Percentiles rank a stretch among this genome's conserved stretches.
Evolutionary conservation across 2,329 filamentous ascomycete genomes (phyloP).

Genomic region (Salinomyces thailandicus): DNA sequence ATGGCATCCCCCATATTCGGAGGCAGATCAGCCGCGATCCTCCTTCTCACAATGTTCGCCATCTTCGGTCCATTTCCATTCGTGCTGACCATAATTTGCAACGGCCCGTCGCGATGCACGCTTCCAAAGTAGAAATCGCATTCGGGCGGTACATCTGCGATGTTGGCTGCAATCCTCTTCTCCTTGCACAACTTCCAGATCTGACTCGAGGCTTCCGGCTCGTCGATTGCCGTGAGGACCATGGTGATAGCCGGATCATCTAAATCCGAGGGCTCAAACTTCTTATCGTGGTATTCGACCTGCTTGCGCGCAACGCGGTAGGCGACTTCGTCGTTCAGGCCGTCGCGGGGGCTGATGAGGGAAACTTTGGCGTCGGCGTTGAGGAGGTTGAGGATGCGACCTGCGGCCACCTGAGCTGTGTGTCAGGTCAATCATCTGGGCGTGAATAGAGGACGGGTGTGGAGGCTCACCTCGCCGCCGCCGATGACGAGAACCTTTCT

Average conservation of each 20-base stretch:
- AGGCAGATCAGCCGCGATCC: slow-evolving; percentile 69
- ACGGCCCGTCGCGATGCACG: slow-evolving; percentile 83
- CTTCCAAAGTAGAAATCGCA: slow-evolving; percentile 99
- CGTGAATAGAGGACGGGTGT: slow-evolving; percentile 6
- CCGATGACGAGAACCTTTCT: slow-evolving; percentile 88
- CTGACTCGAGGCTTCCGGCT: slow-evolving; percentile 75
- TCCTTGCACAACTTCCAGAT: slow-evolving; percentile 94
- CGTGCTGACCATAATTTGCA: slow-evolving; percentile 98
- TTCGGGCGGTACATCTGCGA: slow-evolving; percentile 90
- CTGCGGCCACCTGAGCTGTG: slow-evolving; percentile 69
- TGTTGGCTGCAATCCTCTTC: slow-evolving; percentile 76
- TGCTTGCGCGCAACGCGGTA: slow-evolving; percentile 66
- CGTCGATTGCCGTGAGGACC: slow-evolving; percentile 88
- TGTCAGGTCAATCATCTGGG: slow-evolving; percentile 15
- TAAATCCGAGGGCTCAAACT: slow-evolving; percentile 79
- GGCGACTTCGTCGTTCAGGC: slow-evolving; percentile 80
- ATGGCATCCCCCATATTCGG: slow-evolving; percentile 76
- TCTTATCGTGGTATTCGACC: slow-evolving; percentile 68
- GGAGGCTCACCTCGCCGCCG: slow-evolving; percentile 68
- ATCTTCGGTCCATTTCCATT: slow-evolving; percentile 92
- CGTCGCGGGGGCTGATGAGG: slow-evolving; percentile 65
- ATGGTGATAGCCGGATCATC: slow-evolving; percentile 60
- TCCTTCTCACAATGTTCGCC: slow-evolving; percentile 72
- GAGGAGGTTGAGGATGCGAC: slow-evolving; percentile 85
- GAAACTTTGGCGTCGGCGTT: slow-evolving; percentile 89